A percentile compares a stretch with the other conserved stretches of the same genome.
These are phyloP conservation scores for Penicillium simplicissimum DNA, from an alignment of 495 filamentous ascomycete genomes.

Conservation along the genomic window DNA sequence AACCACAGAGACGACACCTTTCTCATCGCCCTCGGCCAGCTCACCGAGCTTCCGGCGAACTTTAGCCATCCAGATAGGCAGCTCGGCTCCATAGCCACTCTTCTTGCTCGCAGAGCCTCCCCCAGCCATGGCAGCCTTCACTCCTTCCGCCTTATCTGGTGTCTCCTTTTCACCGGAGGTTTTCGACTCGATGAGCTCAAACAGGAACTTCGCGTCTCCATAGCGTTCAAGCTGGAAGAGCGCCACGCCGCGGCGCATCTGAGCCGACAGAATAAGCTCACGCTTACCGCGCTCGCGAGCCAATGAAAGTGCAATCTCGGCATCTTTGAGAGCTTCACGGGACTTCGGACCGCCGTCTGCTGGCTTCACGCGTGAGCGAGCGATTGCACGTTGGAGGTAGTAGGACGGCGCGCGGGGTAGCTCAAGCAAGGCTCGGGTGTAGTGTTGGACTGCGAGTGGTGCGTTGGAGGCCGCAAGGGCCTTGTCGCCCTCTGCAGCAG, in stretches of 20 bases:
- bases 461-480: slow-evolving; percentile 67
- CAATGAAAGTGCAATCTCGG: slow-evolving; percentile 70
- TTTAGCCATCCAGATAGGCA: slow-evolving; percentile 65
- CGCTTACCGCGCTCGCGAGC: slow-evolving; percentile 74
- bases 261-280: slow-evolving; percentile 76
- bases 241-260: slow-evolving; percentile 77
- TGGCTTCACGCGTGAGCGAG: slow-evolving; percentile 66
- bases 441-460: slow-evolving; percentile 64
- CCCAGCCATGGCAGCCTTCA: slow-evolving; percentile 36
- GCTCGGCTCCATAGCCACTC: slow-evolving; percentile 47
- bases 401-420: slow-evolving; percentile 73
- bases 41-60: slow-evolving; percentile 49
- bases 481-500: slow-evolving; percentile 61
- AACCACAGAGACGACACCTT: slow-evolving; percentile 54
- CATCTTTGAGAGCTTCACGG: slow-evolving; percentile 69
- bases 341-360: slow-evolving; percentile 48
- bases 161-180: slow-evolving; percentile 53
- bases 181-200: slow-evolving; percentile 65
- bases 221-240: slow-evolving; percentile 69
- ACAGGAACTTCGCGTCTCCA: slow-evolving; percentile 74
- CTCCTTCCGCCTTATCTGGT: slow-evolving; percentile 39
- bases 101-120: slow-evolving; percentile 44
- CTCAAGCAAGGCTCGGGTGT: slow-evolving; percentile 70
- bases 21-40: slow-evolving; percentile 62
- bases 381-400: slow-evolving; percentile 85